A percentile compares a stretch with the other conserved stretches of the same genome.
phyloP scores from a whole-genome alignment of 805 yeast species.

The Middelhovenomyces tepae region DNA sequence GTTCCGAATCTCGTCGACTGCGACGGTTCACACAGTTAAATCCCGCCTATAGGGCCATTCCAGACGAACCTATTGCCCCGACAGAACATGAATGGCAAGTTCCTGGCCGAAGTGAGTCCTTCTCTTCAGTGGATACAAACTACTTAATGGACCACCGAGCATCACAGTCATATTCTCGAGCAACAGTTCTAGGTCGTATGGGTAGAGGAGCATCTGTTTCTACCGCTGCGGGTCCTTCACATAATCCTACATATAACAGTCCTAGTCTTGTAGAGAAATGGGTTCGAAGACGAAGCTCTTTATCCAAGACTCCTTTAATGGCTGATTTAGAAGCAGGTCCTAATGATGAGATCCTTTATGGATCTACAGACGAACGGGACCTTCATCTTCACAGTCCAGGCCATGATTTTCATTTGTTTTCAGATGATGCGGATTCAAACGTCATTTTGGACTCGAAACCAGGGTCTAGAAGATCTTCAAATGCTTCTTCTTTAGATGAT shows the following conservation, averaged over 20 bases:
- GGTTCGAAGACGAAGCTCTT: conserved; percentile 13
- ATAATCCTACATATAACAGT: conserved; percentile 1
- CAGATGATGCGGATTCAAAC: conserved; percentile 1
- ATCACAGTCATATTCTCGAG: too few species aligned
- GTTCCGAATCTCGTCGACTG: too few species aligned
- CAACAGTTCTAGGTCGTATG: too few species aligned
- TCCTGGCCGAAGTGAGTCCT: too few species aligned
- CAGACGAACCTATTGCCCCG: too few species aligned
- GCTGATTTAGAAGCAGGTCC: conserved; percentile 1
- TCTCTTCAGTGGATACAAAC: conserved; percentile 9
- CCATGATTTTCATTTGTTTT: neutral
- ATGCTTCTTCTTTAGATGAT: conserved; percentile 72
- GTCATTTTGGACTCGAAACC: conserved; percentile 41
- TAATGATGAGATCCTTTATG: conserved; percentile 3
- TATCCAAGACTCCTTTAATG: conserved; percentile 7
- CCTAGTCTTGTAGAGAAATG: conserved; percentile 13
- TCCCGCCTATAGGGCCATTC: too few species aligned
- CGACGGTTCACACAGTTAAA: too few species aligned
- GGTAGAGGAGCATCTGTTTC: neutral
- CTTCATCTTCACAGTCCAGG: conserved; percentile 3
- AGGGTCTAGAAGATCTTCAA: conserved; percentile 47
- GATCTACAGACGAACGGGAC: conserved; percentile 6
- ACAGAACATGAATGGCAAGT: too few species aligned
- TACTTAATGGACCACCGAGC: conserved; percentile 15
- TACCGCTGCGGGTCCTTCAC: neutral